phyloP scores from a whole-genome alignment of 306 rosid species.

The Nissolia schottii region DNA sequence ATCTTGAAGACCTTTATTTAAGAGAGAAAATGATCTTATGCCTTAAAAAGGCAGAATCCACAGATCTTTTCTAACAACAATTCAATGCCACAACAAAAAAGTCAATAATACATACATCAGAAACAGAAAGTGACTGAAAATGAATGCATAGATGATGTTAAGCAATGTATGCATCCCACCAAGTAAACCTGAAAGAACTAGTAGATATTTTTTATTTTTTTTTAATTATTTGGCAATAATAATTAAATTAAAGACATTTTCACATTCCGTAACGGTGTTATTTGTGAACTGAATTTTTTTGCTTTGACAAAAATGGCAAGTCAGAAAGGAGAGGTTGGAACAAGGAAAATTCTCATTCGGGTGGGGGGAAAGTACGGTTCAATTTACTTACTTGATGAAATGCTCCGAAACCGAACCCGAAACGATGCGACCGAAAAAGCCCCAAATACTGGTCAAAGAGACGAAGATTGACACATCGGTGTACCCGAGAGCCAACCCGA shows the following conservation, averaged over 20 bases:
- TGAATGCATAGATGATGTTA: background rate
- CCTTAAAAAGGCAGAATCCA: background rate
- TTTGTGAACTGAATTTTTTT: too few relatives aligned
- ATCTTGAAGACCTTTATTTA: background rate
- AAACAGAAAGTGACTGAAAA: background rate
- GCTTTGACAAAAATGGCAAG: background rate
- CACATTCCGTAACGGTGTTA: background rate
- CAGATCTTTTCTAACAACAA: background rate
- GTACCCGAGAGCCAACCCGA: conserved; percentile 82
- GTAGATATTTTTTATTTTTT: background rate
- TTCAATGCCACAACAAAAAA: background rate
- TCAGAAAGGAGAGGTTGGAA: background rate
- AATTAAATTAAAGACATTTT: background rate
- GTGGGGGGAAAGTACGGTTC: too few relatives aligned
- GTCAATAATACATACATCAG: background rate
- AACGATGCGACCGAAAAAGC: conserved; percentile 72
- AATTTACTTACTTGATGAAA: conserved; percentile 73
- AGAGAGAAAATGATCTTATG: background rate
- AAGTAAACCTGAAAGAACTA: background rate
- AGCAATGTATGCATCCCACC: background rate
- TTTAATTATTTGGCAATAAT: background rate
- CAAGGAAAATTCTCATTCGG: too few relatives aligned
- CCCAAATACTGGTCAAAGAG: conserved; percentile 70
- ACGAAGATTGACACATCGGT: conserved; percentile 74
- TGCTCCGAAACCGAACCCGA: conserved; percentile 68